Base-by-base conservation (phyloP, 2,329 filamentous ascomycete genomes). In the Aureobasidium vineae region DNA sequence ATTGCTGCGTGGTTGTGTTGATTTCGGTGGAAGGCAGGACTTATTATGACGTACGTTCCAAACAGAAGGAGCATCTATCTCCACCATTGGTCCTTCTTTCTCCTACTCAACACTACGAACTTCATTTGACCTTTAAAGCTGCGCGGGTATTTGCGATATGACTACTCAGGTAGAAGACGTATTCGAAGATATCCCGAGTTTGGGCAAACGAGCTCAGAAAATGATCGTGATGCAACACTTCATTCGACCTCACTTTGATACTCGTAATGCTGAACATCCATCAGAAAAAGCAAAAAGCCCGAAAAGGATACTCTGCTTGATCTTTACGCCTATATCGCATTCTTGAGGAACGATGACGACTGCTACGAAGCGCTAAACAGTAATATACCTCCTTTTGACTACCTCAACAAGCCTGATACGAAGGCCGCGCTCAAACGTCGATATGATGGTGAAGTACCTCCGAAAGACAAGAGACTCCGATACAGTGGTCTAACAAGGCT, bases 91-190 rank as follows among this genome's bases (percentile, higher is more conserved):
- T n/a, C n/a, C n/a, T n/a, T n/a, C 28, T 5, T 28, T 28, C 28
- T 28, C 5, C 28, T 28, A 28, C 28, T 28, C 28, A 28, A 28
- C 28, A 28, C 28, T 28, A 3, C 28, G 5, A 28, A 28, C 5
- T 28, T 28, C 28, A 28, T 28, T 28, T 5, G 28, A 28, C 28
- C 3, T 28, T 28, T 3, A 28, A 28, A 28, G 5, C 5, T 28
- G 28, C 28, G 28, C 28, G 28, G 5, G 28, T 28, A 23, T 47
- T n/a, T 23, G 10, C 19, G n/a, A 47, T 11, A 74, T 0, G 76
- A 77, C 2, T 8, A 33, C 23, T 7, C 49, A 52, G 23, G 49
- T 52, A 28, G 49, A 52, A 52, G 49, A 52, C 15, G 49, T 52
- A 11, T 52, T 52, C 16, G 23, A 52, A 26, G 49, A 33, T 10